phyloP scores from a whole-genome alignment of 805 yeast species.

The Clavispora vitiphila region DNA sequence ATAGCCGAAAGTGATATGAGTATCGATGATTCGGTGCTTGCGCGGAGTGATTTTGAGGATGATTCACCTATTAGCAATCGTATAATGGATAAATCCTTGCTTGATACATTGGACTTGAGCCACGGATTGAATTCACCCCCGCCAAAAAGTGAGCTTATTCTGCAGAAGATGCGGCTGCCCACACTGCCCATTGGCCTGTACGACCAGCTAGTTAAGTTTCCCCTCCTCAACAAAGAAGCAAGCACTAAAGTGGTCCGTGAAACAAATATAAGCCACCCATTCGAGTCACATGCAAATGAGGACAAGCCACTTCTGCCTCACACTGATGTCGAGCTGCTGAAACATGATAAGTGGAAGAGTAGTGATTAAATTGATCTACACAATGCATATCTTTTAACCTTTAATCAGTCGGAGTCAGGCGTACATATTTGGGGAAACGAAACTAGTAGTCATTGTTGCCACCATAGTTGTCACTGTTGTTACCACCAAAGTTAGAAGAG shows the following conservation, averaged over 20 bases:
- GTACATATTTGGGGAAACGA: background rate
- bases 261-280: background rate
- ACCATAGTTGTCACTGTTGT: too few species aligned
- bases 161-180: background rate
- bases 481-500: too few species aligned
- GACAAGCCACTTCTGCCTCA: background rate
- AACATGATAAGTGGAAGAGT: background rate
- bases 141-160: background rate
- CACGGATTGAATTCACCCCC: slow-evolving; percentile 31
- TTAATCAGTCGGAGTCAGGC: background rate
- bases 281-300: background rate
- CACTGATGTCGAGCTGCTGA: background rate
- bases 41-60: slow-evolving; percentile 22
- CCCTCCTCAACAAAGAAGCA: slow-evolving; percentile 34
- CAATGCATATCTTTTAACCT: background rate
- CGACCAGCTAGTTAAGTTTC: slow-evolving; percentile 14
- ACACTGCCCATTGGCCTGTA: background rate
- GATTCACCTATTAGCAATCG: slow-evolving; percentile 26
- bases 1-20: slow-evolving; percentile 27
- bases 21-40: slow-evolving; percentile 22
- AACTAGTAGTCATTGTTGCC: slow-evolving; percentile 4
- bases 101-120: slow-evolving; percentile 24
- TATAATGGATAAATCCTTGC: slow-evolving; percentile 18
- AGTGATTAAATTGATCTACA: background rate
- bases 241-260: slow-evolving; percentile 16